Evolutionary conservation across 129 eudicot genomes (phyloP), one percentile per base, ranked within the genome.

Genomic region (Centaurea solstitialis): DNA sequence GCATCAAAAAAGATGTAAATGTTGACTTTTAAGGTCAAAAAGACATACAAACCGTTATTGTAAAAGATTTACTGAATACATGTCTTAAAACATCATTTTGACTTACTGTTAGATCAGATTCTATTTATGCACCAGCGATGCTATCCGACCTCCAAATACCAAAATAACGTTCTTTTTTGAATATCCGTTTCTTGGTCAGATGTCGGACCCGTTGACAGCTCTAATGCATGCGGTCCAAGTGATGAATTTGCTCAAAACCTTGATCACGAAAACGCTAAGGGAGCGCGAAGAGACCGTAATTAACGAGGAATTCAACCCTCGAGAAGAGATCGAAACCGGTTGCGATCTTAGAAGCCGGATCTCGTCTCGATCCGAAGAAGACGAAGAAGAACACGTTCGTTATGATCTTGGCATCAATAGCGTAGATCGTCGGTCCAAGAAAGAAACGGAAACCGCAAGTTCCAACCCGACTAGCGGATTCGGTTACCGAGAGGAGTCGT

Each of bases 161-260:
- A 57, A 17, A 50, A 57, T 57, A n/a, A 57, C 22, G 64, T 5
- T 35, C 68, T 30, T 39, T 43, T 30, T 70, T 66, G 53, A 18
- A 57, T 57, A 1, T 74, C 47, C 71, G 5, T 72, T 65, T 80
- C 47, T 41, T 77, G 76, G 80, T 73, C 86, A 90, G 98, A 93
- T 93, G 98, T 89, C 98, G 9, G 98, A 93, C 88, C 98, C 98
- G 26, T 83, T 93, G 81, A 93, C 98, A 5, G 98, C 98, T 57
- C 84, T 93, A 38, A 93, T 93, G 98, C 98, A 93, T 35, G 97
- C 97, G 13, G 97, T 93, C 47, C 97, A 93, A 90, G 95, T 93
- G 24, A 93, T 91, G 94, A 93, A 89, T 87, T 79, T 93, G 80
- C 86, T 89, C 76, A 91, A 88, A 77, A 85, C 89, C 70, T 79